Evolutionary conservation across 805 yeast species (phyloP), one percentile per base, ranked within the genome.

Genomic region (Priceomyces carsonii): DNA sequence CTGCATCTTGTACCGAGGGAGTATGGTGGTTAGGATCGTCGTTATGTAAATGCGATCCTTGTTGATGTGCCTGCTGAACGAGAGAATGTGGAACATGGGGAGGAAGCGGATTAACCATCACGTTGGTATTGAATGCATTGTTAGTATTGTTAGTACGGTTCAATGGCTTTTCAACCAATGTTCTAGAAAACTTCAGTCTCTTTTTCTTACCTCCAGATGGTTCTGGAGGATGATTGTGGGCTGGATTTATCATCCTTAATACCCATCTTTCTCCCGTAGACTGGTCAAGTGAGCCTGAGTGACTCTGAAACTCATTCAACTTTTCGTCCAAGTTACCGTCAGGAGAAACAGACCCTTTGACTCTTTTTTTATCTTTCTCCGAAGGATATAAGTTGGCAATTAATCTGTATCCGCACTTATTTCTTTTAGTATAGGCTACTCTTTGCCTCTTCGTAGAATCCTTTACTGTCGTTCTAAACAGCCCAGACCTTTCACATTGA

Each of bases 381-480:
- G 69, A 64, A 17, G 73, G 73, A 42, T 66, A 66, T 55, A 57
- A 53, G 46, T 65, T 65, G 32, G 71, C 71, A 16, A 68, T 73
- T 43, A 69, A 53, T 34, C 73, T 45, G 53, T 67, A 69, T 14
- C 71, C 72, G 53, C 75, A 69, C 53, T 69, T 69, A 50, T 59
- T 62, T 43, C 75, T 50, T 51, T 69, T 69, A 38, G 73, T 68
- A 55, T 67, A 69, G 9, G 73, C 75, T 8, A 67, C 71, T 45
- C 75, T 49, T 44, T 69, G 73, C 51, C 75, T 53, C 53, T 68
- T 67, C 32, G 65, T 46, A 16, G 69, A 56, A 33, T 66, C 73
- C 50, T 69, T 68, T 35, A 69, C 75, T 3, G 75, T 69, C 26
- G 75, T 69, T 51, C 75, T 55, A 42, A 67, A 69, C 21, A 61